A percentile compares a stretch with the other conserved stretches of the same genome.
These are phyloP conservation scores for Phlebiopsis gigantea DNA, from an alignment of 768 basidiomycete genomes.

Conservation along the genomic window DNA sequence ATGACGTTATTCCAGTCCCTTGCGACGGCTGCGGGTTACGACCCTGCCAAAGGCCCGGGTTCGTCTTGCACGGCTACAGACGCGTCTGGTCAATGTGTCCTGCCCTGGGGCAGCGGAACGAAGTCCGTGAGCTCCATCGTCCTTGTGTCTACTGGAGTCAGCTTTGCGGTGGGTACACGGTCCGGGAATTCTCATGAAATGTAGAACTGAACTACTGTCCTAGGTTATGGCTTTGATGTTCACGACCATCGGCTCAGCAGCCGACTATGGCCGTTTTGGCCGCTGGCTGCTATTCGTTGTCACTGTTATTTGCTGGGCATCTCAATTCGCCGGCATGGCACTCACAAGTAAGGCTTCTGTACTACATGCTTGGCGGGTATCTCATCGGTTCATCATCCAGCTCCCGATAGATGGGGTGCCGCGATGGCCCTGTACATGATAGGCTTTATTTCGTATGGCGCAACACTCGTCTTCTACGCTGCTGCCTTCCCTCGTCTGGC, in stretches of 20 bases:
- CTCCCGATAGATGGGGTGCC: conserved; percentile 61
- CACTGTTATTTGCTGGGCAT: conserved; percentile 74
- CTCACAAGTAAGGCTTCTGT: conserved; percentile 49
- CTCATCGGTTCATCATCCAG: conserved; percentile 28
- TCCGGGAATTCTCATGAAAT: neutral
- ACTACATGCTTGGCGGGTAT: neutral
- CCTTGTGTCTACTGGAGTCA: conserved; percentile 70
- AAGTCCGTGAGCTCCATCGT: conserved; percentile 73
- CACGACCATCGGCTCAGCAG: conserved; percentile 67
- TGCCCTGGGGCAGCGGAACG: conserved; percentile 71
- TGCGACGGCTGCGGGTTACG: conserved; percentile 67
- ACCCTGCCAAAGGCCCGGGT: conserved; percentile 64
- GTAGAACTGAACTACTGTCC: neutral
- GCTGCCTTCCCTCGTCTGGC: conserved; percentile 79
- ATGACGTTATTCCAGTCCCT: conserved; percentile 73
- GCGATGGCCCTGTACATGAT: conserved; percentile 79
- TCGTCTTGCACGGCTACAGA: conserved; percentile 54
- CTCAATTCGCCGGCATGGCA: conserved; percentile 73
- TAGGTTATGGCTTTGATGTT: conserved; percentile 78
- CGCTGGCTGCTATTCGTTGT: conserved; percentile 71
- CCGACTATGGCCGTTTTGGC: conserved; percentile 72
- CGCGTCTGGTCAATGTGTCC: conserved; percentile 68
- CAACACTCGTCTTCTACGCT: conserved; percentile 76
- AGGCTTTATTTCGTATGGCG: conserved; percentile 74
- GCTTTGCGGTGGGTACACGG: conserved; percentile 55